Percentiles rank a stretch among this genome's conserved stretches.
These are phyloP conservation scores for Gossypioides kirkii DNA, from an alignment of 345 rosid genomes.

Conservation along the genomic window DNA sequence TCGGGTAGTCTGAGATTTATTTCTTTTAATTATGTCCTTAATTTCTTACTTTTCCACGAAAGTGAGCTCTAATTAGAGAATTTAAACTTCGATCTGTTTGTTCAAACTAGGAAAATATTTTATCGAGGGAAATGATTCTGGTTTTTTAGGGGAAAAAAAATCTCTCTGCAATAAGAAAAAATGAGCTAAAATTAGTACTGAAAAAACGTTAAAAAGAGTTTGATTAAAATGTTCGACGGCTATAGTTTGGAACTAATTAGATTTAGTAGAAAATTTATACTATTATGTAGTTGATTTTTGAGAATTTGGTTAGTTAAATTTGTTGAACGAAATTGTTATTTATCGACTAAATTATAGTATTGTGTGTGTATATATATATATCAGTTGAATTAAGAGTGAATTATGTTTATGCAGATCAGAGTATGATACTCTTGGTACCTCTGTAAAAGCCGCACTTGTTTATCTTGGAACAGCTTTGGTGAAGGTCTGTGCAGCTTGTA, in stretches of 20 bases:
- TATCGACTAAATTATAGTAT: neutral
- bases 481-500: constrained; percentile 46
- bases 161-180: neutral
- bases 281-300: neutral
- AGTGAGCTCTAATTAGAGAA: neutral
- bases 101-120: neutral
- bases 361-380: neutral
- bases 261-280: neutral
- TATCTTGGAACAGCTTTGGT: constrained; percentile 86
- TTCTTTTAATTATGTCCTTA: neutral
- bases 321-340: neutral
- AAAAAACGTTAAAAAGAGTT: neutral
- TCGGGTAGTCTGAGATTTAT: constrained; percentile 4
- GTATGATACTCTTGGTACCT: constrained; percentile 95
- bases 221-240: neutral
- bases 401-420: constrained; percentile 57
- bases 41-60: neutral
- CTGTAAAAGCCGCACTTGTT: constrained; percentile 81
- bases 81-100: constrained; percentile 2
- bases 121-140: neutral
- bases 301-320: neutral
- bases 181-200: neutral
- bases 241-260: neutral
- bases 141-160: too few relatives aligned
- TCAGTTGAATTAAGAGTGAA: neutral